Conservation (phyloP, 768 basidiomycete species). For the Pulveroboletus sp. region DNA sequence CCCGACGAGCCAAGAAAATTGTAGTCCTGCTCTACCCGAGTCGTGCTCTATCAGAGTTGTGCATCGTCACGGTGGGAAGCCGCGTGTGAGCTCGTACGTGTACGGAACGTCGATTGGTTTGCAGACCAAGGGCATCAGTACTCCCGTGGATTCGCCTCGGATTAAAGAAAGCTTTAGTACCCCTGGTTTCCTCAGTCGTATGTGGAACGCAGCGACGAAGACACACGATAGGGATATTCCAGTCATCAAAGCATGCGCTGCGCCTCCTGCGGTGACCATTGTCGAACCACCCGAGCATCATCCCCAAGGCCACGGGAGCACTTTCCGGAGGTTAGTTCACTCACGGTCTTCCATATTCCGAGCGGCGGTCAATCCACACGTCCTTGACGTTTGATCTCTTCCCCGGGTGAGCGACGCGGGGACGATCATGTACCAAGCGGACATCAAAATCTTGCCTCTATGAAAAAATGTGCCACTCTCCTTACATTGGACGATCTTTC, state of each 20-base stretch:
- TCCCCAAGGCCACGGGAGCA: slow-evolving; percentile 26
- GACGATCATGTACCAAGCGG: slow-evolving; percentile 20
- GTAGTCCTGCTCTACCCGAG: slow-evolving; percentile 11
- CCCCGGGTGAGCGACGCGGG: neutral
- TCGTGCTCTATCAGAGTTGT: slow-evolving; percentile 26
- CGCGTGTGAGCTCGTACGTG: slow-evolving; percentile 27
- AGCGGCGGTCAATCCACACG: slow-evolving; percentile 21
- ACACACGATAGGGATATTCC: slow-evolving; percentile 27
- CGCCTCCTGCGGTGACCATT: slow-evolving; percentile 18
- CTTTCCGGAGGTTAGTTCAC: slow-evolving; percentile 41
- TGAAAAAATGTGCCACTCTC: slow-evolving; percentile 12
- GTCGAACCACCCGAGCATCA: slow-evolving; percentile 26
- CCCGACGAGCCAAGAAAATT: slow-evolving; percentile 13
- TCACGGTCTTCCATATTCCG: slow-evolving; percentile 44
- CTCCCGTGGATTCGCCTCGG: slow-evolving; percentile 18
- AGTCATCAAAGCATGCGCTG: slow-evolving; percentile 6
- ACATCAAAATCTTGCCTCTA: slow-evolving; percentile 22
- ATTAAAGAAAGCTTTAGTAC: slow-evolving; percentile 38
- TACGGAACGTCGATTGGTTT: slow-evolving; percentile 20
- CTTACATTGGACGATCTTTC: slow-evolving; percentile 16
- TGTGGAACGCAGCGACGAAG: slow-evolving; percentile 66
- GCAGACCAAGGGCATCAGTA: slow-evolving; percentile 11
- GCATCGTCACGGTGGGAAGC: slow-evolving; percentile 20
- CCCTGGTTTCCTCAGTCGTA: slow-evolving; percentile 58
- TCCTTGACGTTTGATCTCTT: slow-evolving; percentile 25